Conservation (phyloP, 2,329 filamentous ascomycete species). For the Hansfordia pulvinata region DNA sequence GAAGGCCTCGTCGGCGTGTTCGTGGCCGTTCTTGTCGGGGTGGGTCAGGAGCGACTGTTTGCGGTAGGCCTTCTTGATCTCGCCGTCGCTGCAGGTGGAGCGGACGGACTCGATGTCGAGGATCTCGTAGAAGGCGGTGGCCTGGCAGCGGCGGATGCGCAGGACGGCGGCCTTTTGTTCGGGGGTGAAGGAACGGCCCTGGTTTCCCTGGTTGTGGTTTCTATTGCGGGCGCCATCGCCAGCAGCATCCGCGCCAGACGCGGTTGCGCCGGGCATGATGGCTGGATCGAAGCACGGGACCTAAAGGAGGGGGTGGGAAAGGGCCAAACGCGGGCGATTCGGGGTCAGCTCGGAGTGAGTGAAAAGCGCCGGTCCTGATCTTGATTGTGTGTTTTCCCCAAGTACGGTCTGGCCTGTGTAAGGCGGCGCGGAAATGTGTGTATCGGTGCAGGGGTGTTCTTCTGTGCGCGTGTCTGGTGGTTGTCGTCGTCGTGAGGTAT, state of each 20-base stretch:
- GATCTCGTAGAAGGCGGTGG: conserved; percentile 94
- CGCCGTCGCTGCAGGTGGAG: conserved; percentile 56
- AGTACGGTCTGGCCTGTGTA: no score
- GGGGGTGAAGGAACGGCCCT: conserved; percentile 64
- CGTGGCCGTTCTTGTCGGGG: conserved; percentile 96
- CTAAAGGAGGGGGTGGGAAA: no score
- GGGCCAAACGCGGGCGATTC: no score
- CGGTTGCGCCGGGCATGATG: no score
- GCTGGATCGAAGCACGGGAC: no score
- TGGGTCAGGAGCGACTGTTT: conserved; percentile 91
- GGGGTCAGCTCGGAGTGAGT: no score
- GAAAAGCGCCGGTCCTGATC: no score
- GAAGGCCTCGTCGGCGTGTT: conserved; percentile 92
- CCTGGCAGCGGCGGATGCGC: conserved; percentile 69
- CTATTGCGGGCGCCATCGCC: conserved; percentile 32
- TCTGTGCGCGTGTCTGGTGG: no score
- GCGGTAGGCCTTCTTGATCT: conserved; percentile 96
- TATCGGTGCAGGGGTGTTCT: no score
- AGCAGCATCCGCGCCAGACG: conserved; percentile 38
- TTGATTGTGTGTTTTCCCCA: no score
- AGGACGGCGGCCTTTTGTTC: conserved; percentile 89
- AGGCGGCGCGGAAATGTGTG: no score
- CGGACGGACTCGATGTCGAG: conserved; percentile 55
- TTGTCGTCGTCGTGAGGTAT: no score
- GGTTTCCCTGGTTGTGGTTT: conserved; percentile 64